Conservation (phyloP, 73 alveolate species). For the Diophrys appendiculata region DNA sequence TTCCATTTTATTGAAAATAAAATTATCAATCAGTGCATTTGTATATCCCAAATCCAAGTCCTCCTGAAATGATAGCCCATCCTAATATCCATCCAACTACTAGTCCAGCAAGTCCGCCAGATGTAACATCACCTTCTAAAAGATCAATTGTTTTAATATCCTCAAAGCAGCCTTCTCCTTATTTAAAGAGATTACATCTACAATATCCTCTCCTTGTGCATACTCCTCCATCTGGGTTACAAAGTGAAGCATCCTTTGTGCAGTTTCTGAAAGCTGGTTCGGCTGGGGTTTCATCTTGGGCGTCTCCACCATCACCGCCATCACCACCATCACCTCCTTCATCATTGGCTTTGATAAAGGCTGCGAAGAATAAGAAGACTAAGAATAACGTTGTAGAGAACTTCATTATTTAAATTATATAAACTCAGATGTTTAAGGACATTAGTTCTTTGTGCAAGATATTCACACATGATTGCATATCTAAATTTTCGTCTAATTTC, state of each 20-base stretch:
- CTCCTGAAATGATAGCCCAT: not conserved
- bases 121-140: not conserved
- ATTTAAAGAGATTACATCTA: not conserved
- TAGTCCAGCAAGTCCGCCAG: not conserved
- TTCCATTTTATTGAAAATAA: not conserved
- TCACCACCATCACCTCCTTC: not conserved
- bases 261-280: not conserved
- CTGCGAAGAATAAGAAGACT: not conserved
- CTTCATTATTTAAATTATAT: not conserved
- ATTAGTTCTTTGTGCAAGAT: not conserved
- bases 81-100: not conserved
- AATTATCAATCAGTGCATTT: not conserved
- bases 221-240: not conserved
- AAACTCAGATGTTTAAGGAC: not conserved
- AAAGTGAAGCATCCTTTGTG: not conserved
- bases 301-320: not conserved
- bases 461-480: not conserved
- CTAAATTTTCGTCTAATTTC: not conserved
- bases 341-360: too few relatives aligned
- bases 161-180: not conserved
- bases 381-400: not conserved
- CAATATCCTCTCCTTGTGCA: not conserved
- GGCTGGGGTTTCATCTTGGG: not conserved
- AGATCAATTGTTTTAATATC: not conserved
- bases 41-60: not conserved